These are phyloP conservation scores for Gnomoniopsis smithogilvyi DNA, from an alignment of 2,329 filamentous ascomycete species.

Conservation along the genomic window DNA sequence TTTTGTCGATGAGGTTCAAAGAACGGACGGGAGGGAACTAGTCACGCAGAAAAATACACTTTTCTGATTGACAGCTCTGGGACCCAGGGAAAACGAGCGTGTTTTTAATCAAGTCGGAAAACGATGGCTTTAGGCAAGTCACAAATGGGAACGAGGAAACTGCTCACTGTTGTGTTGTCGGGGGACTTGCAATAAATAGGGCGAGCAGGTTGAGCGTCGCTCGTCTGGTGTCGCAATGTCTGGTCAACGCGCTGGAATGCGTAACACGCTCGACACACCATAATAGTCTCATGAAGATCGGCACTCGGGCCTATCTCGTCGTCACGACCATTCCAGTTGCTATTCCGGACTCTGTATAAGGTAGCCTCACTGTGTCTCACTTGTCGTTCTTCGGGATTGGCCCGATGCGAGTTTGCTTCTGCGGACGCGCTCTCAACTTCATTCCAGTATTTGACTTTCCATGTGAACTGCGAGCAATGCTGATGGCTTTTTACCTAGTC, in stretches of 20 bases:
- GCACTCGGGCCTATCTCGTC: not conserved
- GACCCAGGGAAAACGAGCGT: not conserved
- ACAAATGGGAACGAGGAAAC: not conserved
- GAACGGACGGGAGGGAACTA: not conserved
- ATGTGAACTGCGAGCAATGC: not conserved
- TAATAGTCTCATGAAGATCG: not conserved
- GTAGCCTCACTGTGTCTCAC: not conserved
- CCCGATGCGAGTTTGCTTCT: not conserved
- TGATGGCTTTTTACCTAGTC: not conserved
- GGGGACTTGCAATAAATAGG: not conserved
- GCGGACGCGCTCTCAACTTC: not conserved
- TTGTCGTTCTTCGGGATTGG: not conserved
- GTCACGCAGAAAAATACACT: not conserved
- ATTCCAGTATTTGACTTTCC: not conserved
- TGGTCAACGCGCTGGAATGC: conserved; percentile 1
- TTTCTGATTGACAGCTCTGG: not conserved
- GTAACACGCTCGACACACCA: not conserved
- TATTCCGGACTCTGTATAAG: not conserved
- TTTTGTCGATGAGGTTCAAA: not conserved
- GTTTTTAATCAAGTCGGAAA: not conserved
- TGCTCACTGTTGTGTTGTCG: not conserved
- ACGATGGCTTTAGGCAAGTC: not conserved
- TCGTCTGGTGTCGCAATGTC: not conserved
- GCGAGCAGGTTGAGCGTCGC: not conserved
- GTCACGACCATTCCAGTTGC: not conserved